These are phyloP conservation scores for Zygnema circumcarinatum DNA, from an alignment of 139 green algal genomes.

Conservation along the genomic window DNA sequence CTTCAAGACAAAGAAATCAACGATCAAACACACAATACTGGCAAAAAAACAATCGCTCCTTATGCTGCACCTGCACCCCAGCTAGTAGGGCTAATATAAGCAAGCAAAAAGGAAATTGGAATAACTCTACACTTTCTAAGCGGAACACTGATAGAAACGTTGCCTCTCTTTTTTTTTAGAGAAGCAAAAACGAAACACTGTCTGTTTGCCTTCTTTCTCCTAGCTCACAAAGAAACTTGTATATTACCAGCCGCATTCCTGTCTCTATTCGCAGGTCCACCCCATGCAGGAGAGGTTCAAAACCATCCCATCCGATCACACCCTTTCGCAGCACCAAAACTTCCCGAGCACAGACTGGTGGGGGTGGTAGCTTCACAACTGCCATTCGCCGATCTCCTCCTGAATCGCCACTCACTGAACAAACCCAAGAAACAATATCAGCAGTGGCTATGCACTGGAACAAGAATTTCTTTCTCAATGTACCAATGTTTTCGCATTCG, in stretches of 20 bases:
- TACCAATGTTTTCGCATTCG: too few species aligned
- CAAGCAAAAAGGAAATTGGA: too few species aligned
- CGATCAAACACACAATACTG: too few species aligned
- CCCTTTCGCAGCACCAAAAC: conserved; percentile 66
- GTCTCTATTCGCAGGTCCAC: conserved; percentile 66
- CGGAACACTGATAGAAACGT: too few species aligned
- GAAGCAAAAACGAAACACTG: neutral
- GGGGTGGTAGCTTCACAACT: conserved; percentile 66
- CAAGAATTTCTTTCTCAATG: too few species aligned
- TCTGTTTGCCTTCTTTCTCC: neutral
- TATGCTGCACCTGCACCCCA: too few species aligned
- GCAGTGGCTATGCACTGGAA: neutral
- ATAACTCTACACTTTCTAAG: too few species aligned
- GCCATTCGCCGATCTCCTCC: conserved; percentile 13
- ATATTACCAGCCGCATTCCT: conserved; percentile 43
- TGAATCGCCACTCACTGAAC: neutral
- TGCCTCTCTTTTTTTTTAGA: neutral
- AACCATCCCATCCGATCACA: conserved; percentile 66
- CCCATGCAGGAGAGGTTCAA: conserved; percentile 56
- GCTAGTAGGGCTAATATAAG: too few species aligned
- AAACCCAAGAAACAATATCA: too few species aligned
- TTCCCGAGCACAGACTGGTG: conserved; percentile 71
- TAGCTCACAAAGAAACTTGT: too few species aligned
- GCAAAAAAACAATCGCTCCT: too few species aligned
- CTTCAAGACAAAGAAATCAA: neutral